Conservation (phyloP, 805 yeast genomes). For the Saccharomycopsis olivae region DNA sequence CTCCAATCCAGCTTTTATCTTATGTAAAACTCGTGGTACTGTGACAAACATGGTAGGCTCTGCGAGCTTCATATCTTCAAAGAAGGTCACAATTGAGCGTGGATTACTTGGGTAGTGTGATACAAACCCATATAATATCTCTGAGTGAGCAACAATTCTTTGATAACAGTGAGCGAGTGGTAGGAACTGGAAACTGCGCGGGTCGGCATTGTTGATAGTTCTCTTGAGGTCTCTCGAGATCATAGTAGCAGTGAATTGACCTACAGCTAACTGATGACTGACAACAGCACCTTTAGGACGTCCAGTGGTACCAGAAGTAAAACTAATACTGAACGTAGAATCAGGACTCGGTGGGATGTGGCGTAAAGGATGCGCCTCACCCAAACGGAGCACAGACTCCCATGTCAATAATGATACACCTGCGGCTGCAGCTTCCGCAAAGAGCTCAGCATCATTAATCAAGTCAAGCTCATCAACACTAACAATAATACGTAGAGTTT, state of each 20-base stretch:
- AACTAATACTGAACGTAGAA: constrained; percentile 2
- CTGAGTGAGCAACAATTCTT: background rate
- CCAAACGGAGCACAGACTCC: background rate
- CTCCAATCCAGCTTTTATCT: constrained; percentile 51
- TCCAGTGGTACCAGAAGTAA: constrained; percentile 28
- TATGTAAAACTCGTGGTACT: constrained; percentile 60
- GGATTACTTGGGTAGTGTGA: constrained; percentile 2
- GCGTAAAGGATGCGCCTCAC: background rate
- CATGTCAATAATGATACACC: background rate
- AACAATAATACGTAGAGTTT: background rate
- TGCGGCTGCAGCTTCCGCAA: background rate
- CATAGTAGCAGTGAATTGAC: background rate
- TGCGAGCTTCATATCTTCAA: constrained; percentile 24
- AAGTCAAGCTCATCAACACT: constrained; percentile 3
- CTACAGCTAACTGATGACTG: constrained; percentile 29
- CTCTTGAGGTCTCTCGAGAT: background rate
- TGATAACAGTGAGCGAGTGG: constrained; percentile 8
- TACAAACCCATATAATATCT: background rate
- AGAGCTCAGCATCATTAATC: background rate
- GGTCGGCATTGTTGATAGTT: background rate
- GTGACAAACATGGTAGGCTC: constrained; percentile 41
- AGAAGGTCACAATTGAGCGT: constrained; percentile 25
- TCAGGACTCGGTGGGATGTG: background rate
- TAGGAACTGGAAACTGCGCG: background rate
- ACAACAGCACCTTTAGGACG: constrained; percentile 60